Evolutionary conservation across 2,329 filamentous ascomycete species (phyloP).

Genomic region (Alternaria metachromatica): DNA sequence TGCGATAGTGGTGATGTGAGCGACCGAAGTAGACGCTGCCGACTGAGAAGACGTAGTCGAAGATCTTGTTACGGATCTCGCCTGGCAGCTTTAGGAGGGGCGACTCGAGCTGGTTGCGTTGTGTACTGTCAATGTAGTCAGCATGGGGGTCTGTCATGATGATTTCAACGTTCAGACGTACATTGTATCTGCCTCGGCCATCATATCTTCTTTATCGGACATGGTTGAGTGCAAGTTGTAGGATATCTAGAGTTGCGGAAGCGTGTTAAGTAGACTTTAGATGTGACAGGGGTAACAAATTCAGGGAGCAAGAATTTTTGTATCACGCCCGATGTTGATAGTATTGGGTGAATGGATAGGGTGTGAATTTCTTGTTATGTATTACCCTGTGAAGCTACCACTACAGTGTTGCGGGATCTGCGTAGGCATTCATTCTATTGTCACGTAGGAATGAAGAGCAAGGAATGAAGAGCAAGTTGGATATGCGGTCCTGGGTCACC

Average conservation of each 20-base stretch:
- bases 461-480: neutral
- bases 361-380: neutral
- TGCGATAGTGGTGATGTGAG: neutral
- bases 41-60: neutral
- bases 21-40: neutral
- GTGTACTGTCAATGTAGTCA: neutral
- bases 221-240: neutral
- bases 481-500: neutral
- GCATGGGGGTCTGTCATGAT: neutral
- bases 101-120: neutral
- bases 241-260: neutral
- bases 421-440: neutral
- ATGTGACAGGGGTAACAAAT: neutral
- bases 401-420: neutral
- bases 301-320: neutral
- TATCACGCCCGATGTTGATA: neutral
- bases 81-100: neutral
- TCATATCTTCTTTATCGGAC: neutral
- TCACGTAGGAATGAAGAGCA: neutral
- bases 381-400: neutral
- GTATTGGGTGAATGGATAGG: neutral
- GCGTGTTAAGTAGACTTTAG: neutral
- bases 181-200: neutral
- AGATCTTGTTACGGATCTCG: neutral
- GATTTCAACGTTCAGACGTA: neutral